Conservation (phyloP, 2,329 filamentous ascomycete genomes). For the Helotiales sp. region DNA sequence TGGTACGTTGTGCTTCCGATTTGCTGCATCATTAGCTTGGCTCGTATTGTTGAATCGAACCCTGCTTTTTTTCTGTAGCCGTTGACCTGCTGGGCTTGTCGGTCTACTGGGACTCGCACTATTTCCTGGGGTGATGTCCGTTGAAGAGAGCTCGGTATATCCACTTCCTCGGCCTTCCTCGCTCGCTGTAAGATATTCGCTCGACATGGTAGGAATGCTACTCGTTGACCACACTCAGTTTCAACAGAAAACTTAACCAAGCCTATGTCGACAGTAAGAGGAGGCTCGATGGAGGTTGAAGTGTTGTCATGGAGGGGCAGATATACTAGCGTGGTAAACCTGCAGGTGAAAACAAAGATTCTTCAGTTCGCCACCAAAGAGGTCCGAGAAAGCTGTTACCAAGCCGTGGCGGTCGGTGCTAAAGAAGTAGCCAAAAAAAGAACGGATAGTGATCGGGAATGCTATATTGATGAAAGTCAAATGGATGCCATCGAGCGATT, state of each 20-base stretch:
- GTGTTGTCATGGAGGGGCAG: constrained; percentile 2
- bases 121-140: constrained; percentile 20
- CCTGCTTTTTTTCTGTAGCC: constrained; percentile 22
- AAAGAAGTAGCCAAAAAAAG: not conserved
- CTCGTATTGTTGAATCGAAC: constrained; percentile 36
- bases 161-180: constrained; percentile 15
- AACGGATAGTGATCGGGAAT: not conserved
- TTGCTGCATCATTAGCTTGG: constrained; percentile 33
- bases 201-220: constrained; percentile 21
- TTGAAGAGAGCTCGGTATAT: constrained; percentile 22
- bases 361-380: constrained; percentile 4
- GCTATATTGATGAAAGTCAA: not conserved
- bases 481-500: not conserved
- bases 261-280: not conserved
- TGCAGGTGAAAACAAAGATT: not conserved
- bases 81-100: constrained; percentile 22
- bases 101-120: constrained; percentile 29
- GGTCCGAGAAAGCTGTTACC: not conserved
- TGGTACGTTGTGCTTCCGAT: constrained; percentile 28
- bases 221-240: not conserved
- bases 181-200: constrained; percentile 24
- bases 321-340: not conserved
- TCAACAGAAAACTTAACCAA: not conserved
- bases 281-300: not conserved
- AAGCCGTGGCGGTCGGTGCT: not conserved